Conservation (phyloP, 306 rosid species). For the Citrullus mucosospermus region DNA sequence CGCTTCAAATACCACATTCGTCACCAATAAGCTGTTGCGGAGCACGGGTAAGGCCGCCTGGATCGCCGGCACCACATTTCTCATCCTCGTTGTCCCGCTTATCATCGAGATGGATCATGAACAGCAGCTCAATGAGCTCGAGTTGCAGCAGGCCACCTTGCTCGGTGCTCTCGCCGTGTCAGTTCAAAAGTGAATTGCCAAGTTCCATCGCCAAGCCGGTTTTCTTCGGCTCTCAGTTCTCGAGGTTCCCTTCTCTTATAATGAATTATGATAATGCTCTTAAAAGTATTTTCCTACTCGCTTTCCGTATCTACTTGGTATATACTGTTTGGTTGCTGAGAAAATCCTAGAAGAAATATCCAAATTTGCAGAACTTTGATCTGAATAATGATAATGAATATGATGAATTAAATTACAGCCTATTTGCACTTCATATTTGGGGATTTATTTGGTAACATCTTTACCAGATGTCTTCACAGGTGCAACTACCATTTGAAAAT, state of each 20-base stretch:
- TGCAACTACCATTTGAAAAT: conserved; percentile 51
- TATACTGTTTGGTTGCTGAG: not conserved
- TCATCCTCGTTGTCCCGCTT: conserved; percentile 61
- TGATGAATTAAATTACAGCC: too few relatives aligned
- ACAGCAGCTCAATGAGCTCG: conserved; percentile 75
- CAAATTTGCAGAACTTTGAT: not conserved
- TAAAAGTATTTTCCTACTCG: not conserved
- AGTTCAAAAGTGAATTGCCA: conserved; percentile 23
- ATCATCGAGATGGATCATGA: conserved; percentile 92
- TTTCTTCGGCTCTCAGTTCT: not conserved
- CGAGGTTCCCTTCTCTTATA: not conserved
- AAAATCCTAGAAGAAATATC: not conserved
- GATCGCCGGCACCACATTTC: conserved; percentile 80
- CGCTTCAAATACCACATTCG: conserved; percentile 13
- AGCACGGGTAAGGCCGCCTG: conserved; percentile 93
- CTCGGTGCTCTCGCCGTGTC: conserved; percentile 41
- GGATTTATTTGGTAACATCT: not conserved
- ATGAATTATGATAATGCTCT: not conserved
- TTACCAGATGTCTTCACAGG: conserved; percentile 69
- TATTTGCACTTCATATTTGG: not conserved
- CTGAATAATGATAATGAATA: not conserved
- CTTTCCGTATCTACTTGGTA: not conserved
- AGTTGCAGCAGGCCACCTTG: conserved; percentile 79
- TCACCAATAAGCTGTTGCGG: conserved; percentile 47
- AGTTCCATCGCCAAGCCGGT: not conserved